These are phyloP conservation scores for Hypericum androsaemum DNA, from an alignment of 345 rosid species.

Conservation along the genomic window DNA sequence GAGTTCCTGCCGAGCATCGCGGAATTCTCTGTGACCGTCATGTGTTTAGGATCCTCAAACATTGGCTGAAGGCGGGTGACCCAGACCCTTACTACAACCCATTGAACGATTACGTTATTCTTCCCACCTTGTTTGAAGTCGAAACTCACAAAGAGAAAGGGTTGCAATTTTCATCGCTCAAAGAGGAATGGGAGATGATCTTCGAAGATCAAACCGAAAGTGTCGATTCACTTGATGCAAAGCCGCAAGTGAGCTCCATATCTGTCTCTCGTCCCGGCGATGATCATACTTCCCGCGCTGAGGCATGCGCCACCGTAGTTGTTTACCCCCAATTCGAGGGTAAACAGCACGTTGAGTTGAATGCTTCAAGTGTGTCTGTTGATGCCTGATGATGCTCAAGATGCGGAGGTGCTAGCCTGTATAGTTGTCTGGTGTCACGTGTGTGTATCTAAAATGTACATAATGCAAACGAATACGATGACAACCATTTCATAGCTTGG, in stretches of 20 bases:
- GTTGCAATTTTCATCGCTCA: conserved; percentile 60
- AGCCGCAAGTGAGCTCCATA: conserved; percentile 39
- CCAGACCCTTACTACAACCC: conserved; percentile 90
- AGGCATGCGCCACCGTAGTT: too few species aligned
- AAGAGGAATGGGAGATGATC: conserved; percentile 85
- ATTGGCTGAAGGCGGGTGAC: conserved; percentile 80
- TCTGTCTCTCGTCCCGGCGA: conserved; percentile 36
- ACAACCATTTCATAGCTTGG: too few species aligned
- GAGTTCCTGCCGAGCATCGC: conserved; percentile 87
- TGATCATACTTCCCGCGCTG: conserved; percentile 23
- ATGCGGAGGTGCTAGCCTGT: too few species aligned
- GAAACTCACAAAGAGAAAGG: conserved; percentile 54
- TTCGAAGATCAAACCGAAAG: conserved; percentile 25
- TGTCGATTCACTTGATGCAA: conserved; percentile 11
- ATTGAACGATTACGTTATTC: conserved; percentile 69
- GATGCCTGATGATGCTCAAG: too few species aligned
- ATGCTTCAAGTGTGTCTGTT: too few species aligned
- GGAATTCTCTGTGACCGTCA: conserved; percentile 87
- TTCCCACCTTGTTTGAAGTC: conserved; percentile 62
- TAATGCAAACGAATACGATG: too few species aligned
- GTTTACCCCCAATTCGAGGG: too few species aligned
- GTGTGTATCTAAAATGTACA: too few species aligned
- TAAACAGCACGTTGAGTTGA: too few species aligned
- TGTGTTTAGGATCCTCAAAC: conserved; percentile 70
- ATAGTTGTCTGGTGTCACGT: too few species aligned